Evolutionary conservation across 768 basidiomycete genomes (phyloP), one percentile per base, ranked within the genome.

Genomic region (Auricularia auricula-judae): DNA sequence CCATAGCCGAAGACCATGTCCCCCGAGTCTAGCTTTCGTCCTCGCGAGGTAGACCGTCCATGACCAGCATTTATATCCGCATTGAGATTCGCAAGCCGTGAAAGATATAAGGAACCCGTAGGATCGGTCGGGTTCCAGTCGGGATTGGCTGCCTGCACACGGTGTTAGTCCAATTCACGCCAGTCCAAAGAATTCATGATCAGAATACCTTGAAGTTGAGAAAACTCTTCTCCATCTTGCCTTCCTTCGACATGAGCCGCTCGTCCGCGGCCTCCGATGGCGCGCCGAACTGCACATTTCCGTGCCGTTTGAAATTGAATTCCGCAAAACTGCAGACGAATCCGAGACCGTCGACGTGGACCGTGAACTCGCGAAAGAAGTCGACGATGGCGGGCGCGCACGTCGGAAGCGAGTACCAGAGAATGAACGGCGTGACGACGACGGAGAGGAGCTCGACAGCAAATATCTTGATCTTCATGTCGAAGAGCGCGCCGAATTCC

Each of bases 171-270:
- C 21, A 39, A 36, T 10, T 7, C 67, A 43, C 29, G 53, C 3
- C 64, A 53, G 8, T 34, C 54, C n/a, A 56, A 21, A 11, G 8
- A 56, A 16, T 21, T 62, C 35, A 36, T 21, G 36, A 4, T 8
- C 43, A 51, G 64, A 16, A 62, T 53, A 85, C 87, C 77, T 95
- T 96, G 81, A 97, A 97, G 71, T 90, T 92, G 36, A 96, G 78
- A 77, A 97, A 91, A 74, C 89, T 92, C 78, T 98, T 97, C 80
- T 99, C 97, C 95, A 99, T 98, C 82, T 99, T 99, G 42, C 92
- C 92, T 68, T 96, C 89, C 66, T 90, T 91, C 3, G 90, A 91
- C 70, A 89, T 80, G 80, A 89, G 87, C 65, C 84, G 84, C 69
- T 86, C 85, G 68, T 93, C 89, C 12, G 80, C 77, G 7, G 81